phyloP scores from a whole-genome alignment of 2,329 filamentous ascomycete species.

The Aspergillus novoparasiticus region DNA sequence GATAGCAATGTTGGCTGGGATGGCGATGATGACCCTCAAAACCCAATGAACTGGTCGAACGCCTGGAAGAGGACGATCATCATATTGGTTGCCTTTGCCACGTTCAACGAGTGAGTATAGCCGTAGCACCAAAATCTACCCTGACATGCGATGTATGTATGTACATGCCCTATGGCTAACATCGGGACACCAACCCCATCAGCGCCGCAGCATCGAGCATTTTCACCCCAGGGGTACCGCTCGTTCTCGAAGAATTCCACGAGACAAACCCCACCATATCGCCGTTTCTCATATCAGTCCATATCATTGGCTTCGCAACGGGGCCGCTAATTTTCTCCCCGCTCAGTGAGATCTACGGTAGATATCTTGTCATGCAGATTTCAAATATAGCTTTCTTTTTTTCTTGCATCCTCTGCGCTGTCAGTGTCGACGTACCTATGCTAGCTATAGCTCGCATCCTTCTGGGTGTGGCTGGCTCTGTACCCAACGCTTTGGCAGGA shows the following conservation, averaged over 20 bases:
- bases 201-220: slow-evolving; percentile 4
- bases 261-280: not conserved
- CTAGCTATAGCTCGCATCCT: slow-evolving; percentile 1
- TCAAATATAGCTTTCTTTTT: slow-evolving; percentile 4
- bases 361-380: not conserved
- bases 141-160: not conserved
- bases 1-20: slow-evolving; percentile 1
- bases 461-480: not conserved
- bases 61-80: slow-evolving; percentile 5
- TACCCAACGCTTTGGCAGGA: not conserved
- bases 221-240: slow-evolving; percentile 6
- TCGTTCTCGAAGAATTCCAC: slow-evolving; percentile 3
- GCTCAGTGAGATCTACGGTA: slow-evolving; percentile 5
- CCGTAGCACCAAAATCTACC: not conserved
- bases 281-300: slow-evolving; percentile 1
- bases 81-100: not conserved
- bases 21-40: slow-evolving; percentile 2
- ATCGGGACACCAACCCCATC: not conserved
- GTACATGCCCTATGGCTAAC: not conserved
- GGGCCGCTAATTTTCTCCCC: slow-evolving; percentile 1
- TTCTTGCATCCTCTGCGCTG: not conserved
- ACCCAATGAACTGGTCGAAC: slow-evolving; percentile 8
- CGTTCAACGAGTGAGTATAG: slow-evolving; percentile 2
- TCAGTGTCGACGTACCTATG: slow-evolving; percentile 6
- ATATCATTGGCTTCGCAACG: slow-evolving; percentile 4